Evolutionary conservation across 2,329 filamentous ascomycete genomes (phyloP).

Genomic region (Stagonosporopsis tanaceti): DNA sequence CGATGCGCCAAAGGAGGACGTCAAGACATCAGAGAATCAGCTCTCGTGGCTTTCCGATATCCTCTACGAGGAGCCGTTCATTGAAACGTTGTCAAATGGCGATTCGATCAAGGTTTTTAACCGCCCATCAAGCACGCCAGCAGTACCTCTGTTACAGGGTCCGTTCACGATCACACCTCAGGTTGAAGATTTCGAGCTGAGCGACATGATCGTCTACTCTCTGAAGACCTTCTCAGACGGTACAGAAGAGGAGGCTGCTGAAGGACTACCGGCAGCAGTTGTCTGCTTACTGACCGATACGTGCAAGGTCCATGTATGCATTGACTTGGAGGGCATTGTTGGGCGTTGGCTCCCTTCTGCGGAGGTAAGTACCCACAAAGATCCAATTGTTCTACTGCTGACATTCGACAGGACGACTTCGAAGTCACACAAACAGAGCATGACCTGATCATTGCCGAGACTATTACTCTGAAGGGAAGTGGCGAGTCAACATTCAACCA

Average conservation of each 20-base stretch:
- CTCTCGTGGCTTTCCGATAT: constrained; percentile 64
- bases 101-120: constrained; percentile 61
- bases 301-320: constrained; percentile 65
- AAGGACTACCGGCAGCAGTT: constrained; percentile 64
- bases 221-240: constrained; percentile 59
- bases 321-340: constrained; percentile 68
- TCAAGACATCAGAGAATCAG: constrained; percentile 60
- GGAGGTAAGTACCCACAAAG: constrained; percentile 29
- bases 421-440: constrained; percentile 33
- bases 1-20: constrained; percentile 53
- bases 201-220: constrained; percentile 67
- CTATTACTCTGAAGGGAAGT: constrained; percentile 42
- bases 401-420: constrained; percentile 30
- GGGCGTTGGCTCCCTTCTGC: constrained; percentile 67
- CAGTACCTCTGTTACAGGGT: constrained; percentile 68
- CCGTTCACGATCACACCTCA: constrained; percentile 64
- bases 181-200: constrained; percentile 64
- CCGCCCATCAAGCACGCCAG: constrained; percentile 62
- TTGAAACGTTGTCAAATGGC: constrained; percentile 52
- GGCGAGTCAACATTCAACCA: constrained; percentile 54
- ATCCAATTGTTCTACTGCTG: not conserved
- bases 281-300: constrained; percentile 65
- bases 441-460: constrained; percentile 52
- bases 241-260: constrained; percentile 56
- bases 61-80: constrained; percentile 58